Evolutionary conservation across 768 basidiomycete species (phyloP).

Genomic region (Calocera cornea): DNA sequence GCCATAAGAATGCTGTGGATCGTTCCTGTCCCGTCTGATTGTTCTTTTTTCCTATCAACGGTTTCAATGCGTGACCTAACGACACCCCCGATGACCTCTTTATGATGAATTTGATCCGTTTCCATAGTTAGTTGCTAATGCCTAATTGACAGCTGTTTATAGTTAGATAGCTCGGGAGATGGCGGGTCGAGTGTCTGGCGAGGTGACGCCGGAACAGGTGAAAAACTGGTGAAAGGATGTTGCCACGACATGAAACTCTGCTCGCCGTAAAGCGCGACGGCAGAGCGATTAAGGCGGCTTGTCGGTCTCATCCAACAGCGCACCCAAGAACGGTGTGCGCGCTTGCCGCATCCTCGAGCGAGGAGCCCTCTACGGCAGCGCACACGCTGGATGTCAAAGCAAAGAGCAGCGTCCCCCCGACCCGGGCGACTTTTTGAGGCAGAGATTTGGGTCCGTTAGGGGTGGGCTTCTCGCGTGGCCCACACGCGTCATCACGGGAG

Average conservation of each 20-base stretch:
- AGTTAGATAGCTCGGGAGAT: too few relatives aligned
- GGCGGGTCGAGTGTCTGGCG: too few relatives aligned
- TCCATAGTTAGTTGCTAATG: too few relatives aligned
- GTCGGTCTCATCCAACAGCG: neutral
- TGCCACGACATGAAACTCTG: slow-evolving; percentile 1
- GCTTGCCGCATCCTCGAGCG: neutral
- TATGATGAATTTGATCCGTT: too few relatives aligned
- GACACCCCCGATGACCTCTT: too few relatives aligned
- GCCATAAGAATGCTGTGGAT: neutral
- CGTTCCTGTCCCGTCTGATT: neutral
- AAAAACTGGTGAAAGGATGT: neutral
- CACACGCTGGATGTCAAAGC: neutral
- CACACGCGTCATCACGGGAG: too few relatives aligned
- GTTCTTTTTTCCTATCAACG: too few relatives aligned
- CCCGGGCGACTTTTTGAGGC: neutral
- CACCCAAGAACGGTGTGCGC: slow-evolving; percentile 1
- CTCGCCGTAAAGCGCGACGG: neutral
- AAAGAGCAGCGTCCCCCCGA: neutral
- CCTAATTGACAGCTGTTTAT: too few relatives aligned
- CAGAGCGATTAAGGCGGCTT: neutral
- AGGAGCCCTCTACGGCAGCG: neutral
- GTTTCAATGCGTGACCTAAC: too few relatives aligned
- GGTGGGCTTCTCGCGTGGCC: too few relatives aligned
- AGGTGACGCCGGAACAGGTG: neutral
- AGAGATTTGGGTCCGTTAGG: neutral